phyloP scores from a whole-genome alignment of 2,329 filamentous ascomycete genomes.

The Trichoderma oligosporum region DNA sequence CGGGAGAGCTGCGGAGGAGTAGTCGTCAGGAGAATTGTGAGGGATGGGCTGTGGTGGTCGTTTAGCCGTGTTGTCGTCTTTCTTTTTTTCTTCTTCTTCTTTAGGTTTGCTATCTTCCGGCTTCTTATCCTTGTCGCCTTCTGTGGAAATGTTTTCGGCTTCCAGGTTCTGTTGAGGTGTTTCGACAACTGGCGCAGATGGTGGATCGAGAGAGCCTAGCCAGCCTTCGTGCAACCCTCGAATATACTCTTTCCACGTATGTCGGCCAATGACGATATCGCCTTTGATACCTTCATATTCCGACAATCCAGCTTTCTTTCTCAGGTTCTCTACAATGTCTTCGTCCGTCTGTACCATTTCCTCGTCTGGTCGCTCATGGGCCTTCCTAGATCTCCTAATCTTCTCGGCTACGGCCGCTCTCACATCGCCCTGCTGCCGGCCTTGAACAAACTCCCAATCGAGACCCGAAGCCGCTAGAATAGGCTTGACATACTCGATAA shows the following conservation, averaged over 20 bases:
- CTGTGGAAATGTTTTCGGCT: slow-evolving; percentile 24
- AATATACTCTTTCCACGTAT: slow-evolving; percentile 97
- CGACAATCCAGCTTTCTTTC: slow-evolving; percentile 62
- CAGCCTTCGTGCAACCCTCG: slow-evolving; percentile 93
- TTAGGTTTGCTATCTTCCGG: slow-evolving; percentile 29
- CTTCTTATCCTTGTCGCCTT: slow-evolving; percentile 22
- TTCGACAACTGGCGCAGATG: slow-evolving; percentile 35
- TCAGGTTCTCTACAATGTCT: slow-evolving; percentile 57
- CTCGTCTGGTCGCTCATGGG: slow-evolving; percentile 51
- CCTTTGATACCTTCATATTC: slow-evolving; percentile 73
- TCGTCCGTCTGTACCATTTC: slow-evolving; percentile 47
- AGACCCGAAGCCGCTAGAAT: slow-evolving; percentile 82
- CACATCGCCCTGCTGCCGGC: slow-evolving; percentile 87
- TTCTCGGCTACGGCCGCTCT: slow-evolving; percentile 81
- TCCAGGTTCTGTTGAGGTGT: slow-evolving; percentile 21
- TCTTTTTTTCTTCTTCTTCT: slow-evolving; percentile 42
- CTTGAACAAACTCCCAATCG: slow-evolving; percentile 96
- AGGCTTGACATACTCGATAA: slow-evolving; percentile 93
- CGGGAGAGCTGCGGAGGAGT: slow-evolving; percentile 63
- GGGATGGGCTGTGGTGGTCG: slow-evolving; percentile 62
- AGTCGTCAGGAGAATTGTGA: slow-evolving; percentile 71
- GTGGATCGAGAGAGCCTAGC: slow-evolving; percentile 76
- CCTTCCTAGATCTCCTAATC: slow-evolving; percentile 67
- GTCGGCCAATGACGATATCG: slow-evolving; percentile 83
- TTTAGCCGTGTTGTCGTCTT: slow-evolving; percentile 54